Conservation (phyloP, 2,329 filamentous ascomycete genomes). For the Aspergillus puulaauensis region DNA sequence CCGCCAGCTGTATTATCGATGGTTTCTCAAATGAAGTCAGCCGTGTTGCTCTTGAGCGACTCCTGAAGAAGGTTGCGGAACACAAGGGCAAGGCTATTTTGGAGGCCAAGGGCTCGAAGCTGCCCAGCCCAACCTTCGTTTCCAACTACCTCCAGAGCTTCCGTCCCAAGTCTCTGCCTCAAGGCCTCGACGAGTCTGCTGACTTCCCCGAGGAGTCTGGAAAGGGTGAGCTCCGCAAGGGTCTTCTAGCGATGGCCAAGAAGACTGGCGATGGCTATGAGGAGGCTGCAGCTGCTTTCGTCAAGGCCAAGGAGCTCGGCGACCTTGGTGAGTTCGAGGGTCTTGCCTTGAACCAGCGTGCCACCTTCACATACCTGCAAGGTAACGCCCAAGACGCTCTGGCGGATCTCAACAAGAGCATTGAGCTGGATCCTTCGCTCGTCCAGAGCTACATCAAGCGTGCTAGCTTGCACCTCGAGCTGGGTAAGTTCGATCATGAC, state of each 20-base stretch:
- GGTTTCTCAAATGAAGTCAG: slow-evolving; percentile 90
- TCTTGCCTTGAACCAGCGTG: slow-evolving; percentile 92
- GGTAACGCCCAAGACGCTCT: slow-evolving; percentile 84
- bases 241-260: slow-evolving; percentile 75
- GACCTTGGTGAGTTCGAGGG: slow-evolving; percentile 82
- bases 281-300: slow-evolving; percentile 80
- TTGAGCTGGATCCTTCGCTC: slow-evolving; percentile 81
- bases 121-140: slow-evolving; percentile 94
- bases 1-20: slow-evolving; percentile 98
- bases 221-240: slow-evolving; percentile 81
- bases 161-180: slow-evolving; percentile 75
- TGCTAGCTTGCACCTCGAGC: slow-evolving; percentile 94
- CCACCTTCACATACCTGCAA: slow-evolving; percentile 89
- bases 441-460: slow-evolving; percentile 99
- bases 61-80: slow-evolving; percentile 96
- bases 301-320: slow-evolving; percentile 79
- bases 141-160: slow-evolving; percentile 99
- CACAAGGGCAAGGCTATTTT: slow-evolving; percentile 90
- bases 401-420: slow-evolving; percentile 84
- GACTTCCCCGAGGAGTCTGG: slow-evolving; percentile 77
- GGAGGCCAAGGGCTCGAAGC: slow-evolving; percentile 73
- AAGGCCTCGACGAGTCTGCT: slow-evolving; percentile 76
- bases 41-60: slow-evolving; percentile 83
- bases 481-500: slow-evolving; percentile 57
- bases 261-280: slow-evolving; percentile 91